Evolutionary conservation across 768 basidiomycete genomes (phyloP), one percentile per base, ranked within the genome.

Genomic region (Mycena epipterygia): DNA sequence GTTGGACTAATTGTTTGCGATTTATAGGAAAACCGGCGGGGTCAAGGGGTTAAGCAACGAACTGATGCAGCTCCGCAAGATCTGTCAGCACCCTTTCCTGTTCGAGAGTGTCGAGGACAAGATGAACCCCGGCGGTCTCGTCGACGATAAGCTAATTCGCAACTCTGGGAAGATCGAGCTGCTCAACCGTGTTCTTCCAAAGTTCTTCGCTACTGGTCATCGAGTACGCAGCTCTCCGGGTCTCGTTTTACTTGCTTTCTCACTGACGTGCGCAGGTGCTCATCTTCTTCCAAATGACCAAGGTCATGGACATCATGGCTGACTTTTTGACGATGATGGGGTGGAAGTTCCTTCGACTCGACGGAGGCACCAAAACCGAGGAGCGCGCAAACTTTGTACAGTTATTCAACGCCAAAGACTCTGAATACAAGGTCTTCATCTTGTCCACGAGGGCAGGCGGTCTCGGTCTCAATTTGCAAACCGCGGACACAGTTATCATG

Each of bases 271-370:
- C 64, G 0, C 72, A 96, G 94, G 95, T 97, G 52, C 90, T 99
- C 65, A 98, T 99, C 75, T 99, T 99, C 90, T 99, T 99, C 91
- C 98, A 99, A 82, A 98, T 99, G 98, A 98, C 97, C 19, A 95
- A 96, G 77, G 95, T 98, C 75, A 98, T 99, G 97, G 95, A 97
- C 72, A 96, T 98, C 79, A 95, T 97, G 90, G 95, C 95, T 76
- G 97, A 98, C 76, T 98, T 96, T 77, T 82, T 98, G 77, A 94
- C 93, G 79, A 91, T 92, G 87, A 90, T 91, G 89, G 88, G 89
- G 5, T 95, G 89, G 89, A 92, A 94, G 75, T 92, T 94, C 79
- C 90, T 97, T 59, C 94, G 97, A 74, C 86, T 98, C n/a, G 96
- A 98, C 80, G 96, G 96, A 86, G 92, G 94, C 16, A 98, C 96